Evolutionary conservation across 352 stramenopile species (phyloP).

Genomic region (Phytopythium delawarense): DNA sequence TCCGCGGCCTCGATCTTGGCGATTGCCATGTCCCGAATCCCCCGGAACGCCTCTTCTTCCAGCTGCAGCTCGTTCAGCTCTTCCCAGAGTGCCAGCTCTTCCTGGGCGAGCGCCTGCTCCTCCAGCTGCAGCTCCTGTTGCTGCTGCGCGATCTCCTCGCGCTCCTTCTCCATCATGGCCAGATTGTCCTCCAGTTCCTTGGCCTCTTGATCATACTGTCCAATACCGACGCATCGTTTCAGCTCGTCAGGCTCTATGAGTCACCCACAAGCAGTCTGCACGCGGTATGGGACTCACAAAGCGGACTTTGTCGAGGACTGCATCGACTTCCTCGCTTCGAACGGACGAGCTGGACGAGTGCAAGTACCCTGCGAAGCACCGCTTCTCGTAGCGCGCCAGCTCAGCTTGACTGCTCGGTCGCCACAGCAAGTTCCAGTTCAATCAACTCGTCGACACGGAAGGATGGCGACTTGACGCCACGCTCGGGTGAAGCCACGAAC

Average conservation of each 20-base stretch:
- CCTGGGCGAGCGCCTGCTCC: constrained; percentile 33
- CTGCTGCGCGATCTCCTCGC: constrained; percentile 39
- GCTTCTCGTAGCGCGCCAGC: constrained; percentile 69
- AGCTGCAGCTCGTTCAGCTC: constrained; percentile 54
- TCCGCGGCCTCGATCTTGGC: constrained; percentile 60
- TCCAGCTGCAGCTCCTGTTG: constrained; percentile 48
- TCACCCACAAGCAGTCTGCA: neutral
- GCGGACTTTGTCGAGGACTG: constrained; percentile 67
- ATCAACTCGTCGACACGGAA: neutral
- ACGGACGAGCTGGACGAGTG: constrained; percentile 43
- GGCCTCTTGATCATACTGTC: constrained; percentile 69
- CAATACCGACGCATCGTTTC: neutral
- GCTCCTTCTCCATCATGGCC: constrained; percentile 68
- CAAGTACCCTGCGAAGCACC: constrained; percentile 49
- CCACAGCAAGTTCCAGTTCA: neutral
- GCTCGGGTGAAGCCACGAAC: constrained; percentile 10
- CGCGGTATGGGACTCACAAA: constrained; percentile 42
- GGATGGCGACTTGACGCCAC: neutral
- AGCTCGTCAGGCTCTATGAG: neutral
- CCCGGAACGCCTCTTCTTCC: constrained; percentile 41
- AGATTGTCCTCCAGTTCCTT: constrained; percentile 54
- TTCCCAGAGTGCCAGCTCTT: constrained; percentile 55
- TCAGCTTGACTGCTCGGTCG: constrained; percentile 41
- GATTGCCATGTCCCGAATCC: constrained; percentile 48
- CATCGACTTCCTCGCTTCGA: constrained; percentile 52